Base-by-base conservation (phyloP, 1,139 yeast species). In the Scheffersomyces cryptocercus region DNA sequence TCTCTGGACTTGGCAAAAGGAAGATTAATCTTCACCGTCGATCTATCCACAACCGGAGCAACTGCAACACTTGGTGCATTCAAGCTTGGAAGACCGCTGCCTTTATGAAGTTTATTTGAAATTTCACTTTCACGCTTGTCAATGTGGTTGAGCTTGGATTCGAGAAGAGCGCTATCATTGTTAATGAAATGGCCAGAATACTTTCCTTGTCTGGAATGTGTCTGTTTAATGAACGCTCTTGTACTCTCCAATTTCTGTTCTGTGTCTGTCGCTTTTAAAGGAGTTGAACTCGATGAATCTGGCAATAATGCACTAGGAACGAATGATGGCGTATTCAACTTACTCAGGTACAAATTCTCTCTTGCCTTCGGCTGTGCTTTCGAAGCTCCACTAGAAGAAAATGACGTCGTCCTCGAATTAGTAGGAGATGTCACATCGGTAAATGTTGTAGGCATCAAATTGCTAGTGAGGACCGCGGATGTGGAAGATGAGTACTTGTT, bases 251-350 rank as follows among this genome's bases (percentile, higher is more conserved):
- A 26, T 16, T 29, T 30, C 29, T 8, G 32, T 8, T 35, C 39
- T 26, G 16, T 14, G 30, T 13, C 14, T 15, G 36, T 37, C 11
- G 29, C 24, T 32, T 7, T 35, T 26, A 24, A 14, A 24, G 26
- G 14, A 28, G 29, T 28, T 28, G 24, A 34, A 5, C 28, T 36
- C 5, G 35, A 15, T 14, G 24, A 7, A 10, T 31, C 35, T 1
- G 35, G 1, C 24, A 31, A 14, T 8, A 31, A 15, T 7, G 42
- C 41, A 28, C 51, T 46, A 8, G 67, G 67, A 20, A 63, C 50
- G 43, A 64, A 64, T 3, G 58, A 50, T 0, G 66, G 66, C 20
- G 58, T 57, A 36, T 58, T 59, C 16, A 62, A 58, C 36, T 56
- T 51, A 7, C 46, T 42, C 52, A 51, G 49, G 42, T 62, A 63